Percentiles rank a stretch among this genome's conserved stretches.
Conservation (phyloP, 768 basidiomycete species). For the Mycena maculata region DNA sequence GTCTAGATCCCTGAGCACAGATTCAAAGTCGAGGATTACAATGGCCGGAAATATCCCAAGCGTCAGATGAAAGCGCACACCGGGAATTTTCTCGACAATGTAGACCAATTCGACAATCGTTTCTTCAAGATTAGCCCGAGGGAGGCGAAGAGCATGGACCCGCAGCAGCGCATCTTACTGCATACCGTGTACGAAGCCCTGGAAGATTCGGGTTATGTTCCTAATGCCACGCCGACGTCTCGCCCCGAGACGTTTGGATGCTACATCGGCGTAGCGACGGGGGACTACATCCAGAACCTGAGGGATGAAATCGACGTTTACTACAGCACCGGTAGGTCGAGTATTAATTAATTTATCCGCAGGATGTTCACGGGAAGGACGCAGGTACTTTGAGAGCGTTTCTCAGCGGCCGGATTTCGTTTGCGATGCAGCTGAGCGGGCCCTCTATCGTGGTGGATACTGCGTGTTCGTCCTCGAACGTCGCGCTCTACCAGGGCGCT, state of each 20-base stretch:
- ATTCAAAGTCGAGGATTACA: slow-evolving; percentile 60
- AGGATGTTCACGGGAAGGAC: background rate
- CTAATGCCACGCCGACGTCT: slow-evolving; percentile 63
- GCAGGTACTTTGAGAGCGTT: slow-evolving; percentile 77
- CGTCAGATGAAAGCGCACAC: slow-evolving; percentile 62
- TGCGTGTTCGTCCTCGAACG: slow-evolving; percentile 77
- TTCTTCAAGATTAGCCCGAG: slow-evolving; percentile 82
- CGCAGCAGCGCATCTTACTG: slow-evolving; percentile 77
- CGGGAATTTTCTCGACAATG: slow-evolving; percentile 72
- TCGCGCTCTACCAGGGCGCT: slow-evolving; percentile 76
- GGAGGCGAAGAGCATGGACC: slow-evolving; percentile 82
- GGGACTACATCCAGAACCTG: slow-evolving; percentile 77
- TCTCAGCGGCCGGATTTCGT: slow-evolving; percentile 77
- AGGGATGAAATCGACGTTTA: slow-evolving; percentile 73
- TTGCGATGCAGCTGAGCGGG: slow-evolving; percentile 74
- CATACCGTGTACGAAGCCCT: slow-evolving; percentile 76
- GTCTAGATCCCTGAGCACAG: slow-evolving; percentile 73
- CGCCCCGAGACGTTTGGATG: slow-evolving; percentile 68
- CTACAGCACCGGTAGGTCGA: slow-evolving; percentile 69
- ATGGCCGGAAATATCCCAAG: slow-evolving; percentile 42
- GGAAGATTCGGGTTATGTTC: slow-evolving; percentile 78
- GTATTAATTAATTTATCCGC: background rate
- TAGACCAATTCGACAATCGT: slow-evolving; percentile 72
- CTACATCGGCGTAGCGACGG: slow-evolving; percentile 76
- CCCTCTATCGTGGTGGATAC: slow-evolving; percentile 81